These are phyloP conservation scores for Penicillium crystallinum DNA, from an alignment of 495 filamentous ascomycete genomes.

Conservation along the genomic window DNA sequence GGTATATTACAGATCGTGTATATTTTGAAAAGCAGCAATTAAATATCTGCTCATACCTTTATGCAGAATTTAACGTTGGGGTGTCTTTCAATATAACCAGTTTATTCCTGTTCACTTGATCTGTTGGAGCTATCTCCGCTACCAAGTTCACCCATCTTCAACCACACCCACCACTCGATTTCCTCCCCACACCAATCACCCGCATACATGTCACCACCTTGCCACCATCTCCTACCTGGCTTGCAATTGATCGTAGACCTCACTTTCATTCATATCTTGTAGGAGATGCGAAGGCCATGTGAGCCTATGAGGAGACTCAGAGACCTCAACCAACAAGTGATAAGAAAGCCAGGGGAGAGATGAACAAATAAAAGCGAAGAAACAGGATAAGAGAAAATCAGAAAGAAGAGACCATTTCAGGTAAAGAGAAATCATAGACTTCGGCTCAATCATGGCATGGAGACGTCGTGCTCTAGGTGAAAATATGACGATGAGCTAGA, in stretches of 20 bases:
- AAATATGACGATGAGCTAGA: neutral
- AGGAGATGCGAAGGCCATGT: neutral
- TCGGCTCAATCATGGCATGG: neutral
- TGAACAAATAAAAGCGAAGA: neutral
- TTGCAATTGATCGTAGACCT: neutral
- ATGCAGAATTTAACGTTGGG: neutral
- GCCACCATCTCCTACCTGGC: neutral
- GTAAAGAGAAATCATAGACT: neutral
- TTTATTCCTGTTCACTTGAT: neutral
- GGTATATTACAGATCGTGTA: neutral
- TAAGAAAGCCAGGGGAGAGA: neutral
- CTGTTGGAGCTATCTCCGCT: neutral
- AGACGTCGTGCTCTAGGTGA: neutral
- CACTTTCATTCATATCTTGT: neutral
- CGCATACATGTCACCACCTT: neutral
- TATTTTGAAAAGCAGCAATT: neutral
- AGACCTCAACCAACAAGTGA: conserved; percentile 7
- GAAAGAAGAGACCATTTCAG: conserved; percentile 2
- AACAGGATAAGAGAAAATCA: conserved; percentile 4
- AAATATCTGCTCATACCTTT: neutral
- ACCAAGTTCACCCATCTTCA: neutral
- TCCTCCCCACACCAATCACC: neutral
- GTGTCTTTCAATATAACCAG: conserved; percentile 1
- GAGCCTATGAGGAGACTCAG: neutral
- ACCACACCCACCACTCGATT: neutral